Percentiles rank a stretch among this genome's conserved stretches.
Evolutionary conservation across 306 rosid genomes (phyloP).

Genomic region (Glycine soja): DNA sequence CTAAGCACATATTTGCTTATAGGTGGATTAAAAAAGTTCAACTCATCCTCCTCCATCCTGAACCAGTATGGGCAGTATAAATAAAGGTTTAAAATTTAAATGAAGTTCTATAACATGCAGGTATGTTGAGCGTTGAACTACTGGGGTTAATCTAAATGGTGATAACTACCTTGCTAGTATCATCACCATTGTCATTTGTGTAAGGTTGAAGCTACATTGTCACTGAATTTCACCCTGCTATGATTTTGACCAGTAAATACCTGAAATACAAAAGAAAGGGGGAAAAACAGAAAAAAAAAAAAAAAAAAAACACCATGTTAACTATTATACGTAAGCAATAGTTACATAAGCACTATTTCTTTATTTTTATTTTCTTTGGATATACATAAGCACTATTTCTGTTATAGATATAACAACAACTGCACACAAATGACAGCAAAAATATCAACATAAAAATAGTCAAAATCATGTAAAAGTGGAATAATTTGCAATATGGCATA

Average conservation of each 20-base stretch:
- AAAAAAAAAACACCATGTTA: too few relatives aligned
- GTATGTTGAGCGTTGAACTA: neutral
- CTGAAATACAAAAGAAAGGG: conserved; percentile 9
- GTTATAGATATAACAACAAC: neutral
- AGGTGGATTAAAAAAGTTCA: neutral
- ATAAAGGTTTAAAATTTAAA: neutral
- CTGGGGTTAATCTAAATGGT: neutral
- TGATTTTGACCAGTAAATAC: conserved; percentile 3
- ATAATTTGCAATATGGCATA: neutral
- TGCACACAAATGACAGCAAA: neutral
- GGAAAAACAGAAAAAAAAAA: too few relatives aligned
- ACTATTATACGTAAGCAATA: neutral
- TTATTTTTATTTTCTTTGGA: too few relatives aligned
- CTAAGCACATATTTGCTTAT: neutral
- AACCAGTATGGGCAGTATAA: neutral
- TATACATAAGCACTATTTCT: neutral
- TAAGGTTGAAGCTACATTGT: conserved; percentile 51
- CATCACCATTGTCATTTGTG: conserved; percentile 52
- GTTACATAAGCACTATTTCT: neutral
- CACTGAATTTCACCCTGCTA: neutral
- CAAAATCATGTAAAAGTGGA: neutral
- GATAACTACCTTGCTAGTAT: conserved; percentile 48
- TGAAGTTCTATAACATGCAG: neutral
- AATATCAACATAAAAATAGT: neutral
- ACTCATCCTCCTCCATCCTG: neutral